Base-by-base conservation (phyloP, 805 yeast species). In the Teunomyces kruisii region DNA sequence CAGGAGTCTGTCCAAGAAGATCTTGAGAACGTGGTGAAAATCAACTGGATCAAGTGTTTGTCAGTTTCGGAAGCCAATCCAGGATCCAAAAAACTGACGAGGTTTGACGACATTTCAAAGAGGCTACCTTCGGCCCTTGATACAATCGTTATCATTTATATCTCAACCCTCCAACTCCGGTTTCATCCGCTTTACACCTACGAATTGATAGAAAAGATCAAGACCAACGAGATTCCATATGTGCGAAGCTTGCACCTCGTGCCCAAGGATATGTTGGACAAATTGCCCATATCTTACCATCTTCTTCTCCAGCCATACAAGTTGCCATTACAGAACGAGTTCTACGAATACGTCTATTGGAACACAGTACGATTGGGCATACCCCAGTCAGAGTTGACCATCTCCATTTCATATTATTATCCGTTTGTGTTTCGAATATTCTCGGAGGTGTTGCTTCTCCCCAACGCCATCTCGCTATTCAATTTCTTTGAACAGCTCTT, bases 181-280 rank as follows among this genome's bases (percentile, higher is more conserved):
- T 47, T 72, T 24, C 55, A 56, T 15, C 86, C 88, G 0, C 50
- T 83, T 1, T 80, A 76, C 54, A 50, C 75, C 4, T 60, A 64
- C 44, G 86, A 83, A 55, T 58, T 80, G 13, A 54, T 80, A 17
- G 52, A 57, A 3, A 64, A 76, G 61, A 59, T 78, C 3, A 55
- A 68, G 24, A 52, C 64, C 2, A 76, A 76, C 40, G 63, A 66
- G 27, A 60, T 85, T 1, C 86, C 88, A 2, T 78, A 70, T 51
- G 59, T 74, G 50, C 70, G 64, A 41, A 68, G 78, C 5, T 47
- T 61, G 14, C 62, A 58, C 32, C 46, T 64, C 7, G 44, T 81
- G 3, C 83, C 86, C 7, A 52, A 55, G 24, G 39, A 49, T 1
- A 55, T 71, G 58, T 47, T 62, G 16, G 60, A 62, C 40, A 60